A percentile compares a stretch with the other conserved stretches of the same genome.
These are phyloP conservation scores for Podila minutissima DNA, from an alignment of 192 early-diverging fungal genomes.

Conservation along the genomic window DNA sequence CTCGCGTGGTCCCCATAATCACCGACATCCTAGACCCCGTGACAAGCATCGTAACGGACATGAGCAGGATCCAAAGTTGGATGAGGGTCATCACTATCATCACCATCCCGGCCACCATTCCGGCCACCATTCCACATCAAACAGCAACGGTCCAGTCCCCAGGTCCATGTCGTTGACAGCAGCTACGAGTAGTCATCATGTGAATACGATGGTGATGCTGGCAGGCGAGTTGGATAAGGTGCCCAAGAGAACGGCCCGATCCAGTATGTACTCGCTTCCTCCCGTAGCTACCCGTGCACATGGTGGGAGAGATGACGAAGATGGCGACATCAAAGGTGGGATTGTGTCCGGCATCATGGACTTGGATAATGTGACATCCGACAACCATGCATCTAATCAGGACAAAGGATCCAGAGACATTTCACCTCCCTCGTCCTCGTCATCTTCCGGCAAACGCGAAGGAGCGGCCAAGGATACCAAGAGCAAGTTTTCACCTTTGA, in stretches of 20 bases:
- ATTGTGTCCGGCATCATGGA: neutral
- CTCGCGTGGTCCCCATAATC: neutral
- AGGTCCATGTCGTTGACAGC: slow-evolving; percentile 10
- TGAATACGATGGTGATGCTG: slow-evolving; percentile 3
- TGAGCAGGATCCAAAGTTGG: too few relatives aligned
- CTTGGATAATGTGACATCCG: neutral
- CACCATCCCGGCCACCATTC: too few relatives aligned
- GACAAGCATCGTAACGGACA: too few relatives aligned
- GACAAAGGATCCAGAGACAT: too few relatives aligned
- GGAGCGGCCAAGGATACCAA: too few relatives aligned
- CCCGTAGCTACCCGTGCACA: neutral
- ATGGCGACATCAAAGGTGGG: neutral
- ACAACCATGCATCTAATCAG: neutral
- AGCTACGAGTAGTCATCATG: neutral
- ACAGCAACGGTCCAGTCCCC: neutral
- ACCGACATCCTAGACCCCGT: neutral
- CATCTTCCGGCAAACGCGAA: too few relatives aligned
- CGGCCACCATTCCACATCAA: neutral
- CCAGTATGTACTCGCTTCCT: slow-evolving; percentile 5
- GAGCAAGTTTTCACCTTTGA: too few relatives aligned
- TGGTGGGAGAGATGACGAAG: neutral
- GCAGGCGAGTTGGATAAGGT: neutral
- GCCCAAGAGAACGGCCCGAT: neutral
- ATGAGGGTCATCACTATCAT: too few relatives aligned
- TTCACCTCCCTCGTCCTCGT: too few relatives aligned